Base-by-base conservation (phyloP, 805 yeast genomes). In the Ascoidea rubescens region DNA sequence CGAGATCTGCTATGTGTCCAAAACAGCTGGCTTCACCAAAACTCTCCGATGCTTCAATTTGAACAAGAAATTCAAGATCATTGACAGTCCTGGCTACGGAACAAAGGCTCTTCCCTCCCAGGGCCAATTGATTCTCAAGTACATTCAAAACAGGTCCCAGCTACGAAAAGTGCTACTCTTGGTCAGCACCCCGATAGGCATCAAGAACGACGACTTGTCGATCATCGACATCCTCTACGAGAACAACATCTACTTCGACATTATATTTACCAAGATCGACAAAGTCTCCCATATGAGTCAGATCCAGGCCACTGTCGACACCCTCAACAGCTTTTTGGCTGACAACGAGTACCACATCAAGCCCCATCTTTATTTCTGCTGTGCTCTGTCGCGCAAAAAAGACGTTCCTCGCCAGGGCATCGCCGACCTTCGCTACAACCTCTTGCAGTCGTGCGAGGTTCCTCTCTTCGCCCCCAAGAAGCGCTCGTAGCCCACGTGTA, bases 11-110 rank as follows among this genome's bases (percentile, higher is more conserved):
- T 74, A 62, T 56, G 76, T 78, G 1, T 78, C 83, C 0, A 67
- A 66, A 53, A 67, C 70, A 55, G 80, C 82, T 21, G 87, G 85
- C 5, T 75, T 68, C 55, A 78, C 82, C 0, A 71, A 71, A 53
- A 69, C 91, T 4, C 67, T 89, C 60, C 86, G 85, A 61, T 80
- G 87, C 56, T 89, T 74, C 66, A 21, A 54, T 45, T 66, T 85
- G 10, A 84, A 84, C 4, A 76, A 77, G 49, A 69, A 73, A 52
- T 69, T 90, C 47, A 70, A 87, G 55, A 59, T 90, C 4, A 77
- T 88, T 1, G 98, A 90, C 62, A 76, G 88, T 30, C 98, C 98
- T 0, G 98, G 98, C 0, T 90, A 90, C 63, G 98, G 98, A 2
- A 73, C 67, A 45, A 78, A 74, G 55, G 89, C 95, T 16, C 74